Evolutionary conservation across 495 filamentous ascomycete genomes (phyloP), one percentile per base, ranked within the genome.

Genomic region (Extremus antarcticus): DNA sequence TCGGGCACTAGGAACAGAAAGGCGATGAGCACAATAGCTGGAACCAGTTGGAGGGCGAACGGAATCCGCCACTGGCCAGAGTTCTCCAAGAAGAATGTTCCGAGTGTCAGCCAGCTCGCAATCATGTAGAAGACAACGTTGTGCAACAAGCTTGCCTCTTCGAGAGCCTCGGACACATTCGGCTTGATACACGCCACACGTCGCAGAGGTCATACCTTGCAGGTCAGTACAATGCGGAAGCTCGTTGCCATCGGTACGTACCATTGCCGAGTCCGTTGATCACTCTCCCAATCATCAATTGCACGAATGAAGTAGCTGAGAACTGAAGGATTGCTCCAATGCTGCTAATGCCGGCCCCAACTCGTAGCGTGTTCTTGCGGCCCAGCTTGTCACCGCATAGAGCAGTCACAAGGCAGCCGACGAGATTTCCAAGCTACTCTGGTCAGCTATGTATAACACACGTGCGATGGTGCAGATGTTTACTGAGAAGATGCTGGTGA

Each of bases 141-240:
- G 49, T 51, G 49, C 13, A 40, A 11, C 13, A 51, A 51, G 49
- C 19, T 51, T 51, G 23, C 49, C 49, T n/a, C 49, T 22, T 20
- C 49, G 49, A 38, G 29, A 40, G 24, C 49, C 49, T 3, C 49
- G 49, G 17, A 35, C 24, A 3, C 24, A 51, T 40, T 60, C 57
- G 13, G 53, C 57, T 29, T 56, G 57, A 40, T 46, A 62, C 38
- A 62, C 43, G 40, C 59, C 59, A 35, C 50, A 53, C n/a, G 55
- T 62, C 15, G 43, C 24, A 22, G 49, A 53, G 10, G 46, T 53
- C 24, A 35, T 35, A 13, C 29, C 29, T 35, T 35, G 4, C 13
- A 4, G 17, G 13, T 22, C 49, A 20, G 49, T 39, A 38, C 49
- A 20, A 20, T 51, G 15, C 9, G 16, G 15, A 9, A 38, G 9